These are phyloP conservation scores for Tulasnella calospora DNA, from an alignment of 768 basidiomycete genomes.

Conservation along the genomic window DNA sequence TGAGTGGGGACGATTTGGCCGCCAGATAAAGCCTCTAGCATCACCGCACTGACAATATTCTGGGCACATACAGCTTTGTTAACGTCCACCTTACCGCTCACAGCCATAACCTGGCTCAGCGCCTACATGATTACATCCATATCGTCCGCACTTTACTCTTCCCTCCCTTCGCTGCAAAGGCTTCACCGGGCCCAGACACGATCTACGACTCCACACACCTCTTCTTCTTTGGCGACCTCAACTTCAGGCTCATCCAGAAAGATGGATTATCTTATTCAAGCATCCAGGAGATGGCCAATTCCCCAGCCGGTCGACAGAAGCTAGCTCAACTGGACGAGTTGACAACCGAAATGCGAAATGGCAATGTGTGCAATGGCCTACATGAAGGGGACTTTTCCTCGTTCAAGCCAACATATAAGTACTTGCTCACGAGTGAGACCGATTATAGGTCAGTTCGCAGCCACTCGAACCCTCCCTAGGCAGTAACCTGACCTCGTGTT, in stretches of 20 bases:
- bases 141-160: slow-evolving; percentile 82
- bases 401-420: slow-evolving; percentile 92
- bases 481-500: not conserved
- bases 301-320: slow-evolving; percentile 52
- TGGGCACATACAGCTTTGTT: slow-evolving; percentile 63
- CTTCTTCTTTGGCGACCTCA: slow-evolving; percentile 90
- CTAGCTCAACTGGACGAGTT: slow-evolving; percentile 74
- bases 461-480: not conserved
- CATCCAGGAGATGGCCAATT: slow-evolving; percentile 37
- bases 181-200: slow-evolving; percentile 44
- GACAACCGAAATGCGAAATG: slow-evolving; percentile 54
- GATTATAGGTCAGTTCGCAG: slow-evolving; percentile 60
- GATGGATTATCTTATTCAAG: slow-evolving; percentile 31
- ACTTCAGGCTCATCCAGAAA: slow-evolving; percentile 62
- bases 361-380: slow-evolving; percentile 64
- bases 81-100: slow-evolving; percentile 88
- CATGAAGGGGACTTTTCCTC: slow-evolving; percentile 82
- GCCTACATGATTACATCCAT: slow-evolving; percentile 73
- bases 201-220: slow-evolving; percentile 84
- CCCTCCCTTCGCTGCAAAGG: slow-evolving; percentile 45
- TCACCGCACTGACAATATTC: not conserved
- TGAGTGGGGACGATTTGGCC: slow-evolving; percentile 42
- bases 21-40: not conserved
- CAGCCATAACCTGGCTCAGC: slow-evolving; percentile 54
- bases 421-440: slow-evolving; percentile 72